These are phyloP conservation scores for Saccharomycopsis fibuligera DNA, from an alignment of 805 yeast genomes.

Conservation along the genomic window DNA sequence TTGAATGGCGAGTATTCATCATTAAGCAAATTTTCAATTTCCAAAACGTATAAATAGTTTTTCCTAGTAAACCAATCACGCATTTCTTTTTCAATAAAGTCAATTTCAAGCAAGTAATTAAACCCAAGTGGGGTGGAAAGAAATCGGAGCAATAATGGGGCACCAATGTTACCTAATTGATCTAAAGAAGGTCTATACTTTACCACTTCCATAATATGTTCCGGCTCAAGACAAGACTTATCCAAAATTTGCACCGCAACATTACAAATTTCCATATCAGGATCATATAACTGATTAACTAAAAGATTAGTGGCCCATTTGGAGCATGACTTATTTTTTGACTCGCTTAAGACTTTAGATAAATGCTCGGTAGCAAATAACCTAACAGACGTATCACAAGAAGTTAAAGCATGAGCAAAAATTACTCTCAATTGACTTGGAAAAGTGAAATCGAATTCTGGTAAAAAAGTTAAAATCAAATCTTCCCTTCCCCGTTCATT, in stretches of 20 bases:
- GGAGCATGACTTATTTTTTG: conserved; percentile 3
- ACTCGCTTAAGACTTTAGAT: conserved; percentile 32
- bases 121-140: conserved; percentile 67
- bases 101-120: conserved; percentile 48
- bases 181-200: conserved; percentile 48
- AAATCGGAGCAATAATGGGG: conserved; percentile 55
- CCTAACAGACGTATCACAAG: conserved; percentile 47
- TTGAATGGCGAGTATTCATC: conserved; percentile 20
- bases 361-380: conserved; percentile 50
- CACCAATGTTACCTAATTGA: conserved; percentile 45
- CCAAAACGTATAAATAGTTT: conserved; percentile 40
- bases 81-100: conserved; percentile 61
- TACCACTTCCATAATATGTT: conserved; percentile 46
- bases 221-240: conserved; percentile 41
- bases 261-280: conserved; percentile 46
- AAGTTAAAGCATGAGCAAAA: conserved; percentile 55
- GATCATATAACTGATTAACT: conserved; percentile 66
- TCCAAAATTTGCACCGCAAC: conserved; percentile 51
- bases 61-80: conserved; percentile 54
- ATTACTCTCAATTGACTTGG: conserved; percentile 66
- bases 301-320: conserved; percentile 48
- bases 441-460: conserved; percentile 51
- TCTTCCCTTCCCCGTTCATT: conserved; percentile 50
- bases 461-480: conserved; percentile 50
- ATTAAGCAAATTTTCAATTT: conserved; percentile 37